Base-by-base conservation (phyloP, 306 rosid genomes). In the Inga leiocalycina region DNA sequence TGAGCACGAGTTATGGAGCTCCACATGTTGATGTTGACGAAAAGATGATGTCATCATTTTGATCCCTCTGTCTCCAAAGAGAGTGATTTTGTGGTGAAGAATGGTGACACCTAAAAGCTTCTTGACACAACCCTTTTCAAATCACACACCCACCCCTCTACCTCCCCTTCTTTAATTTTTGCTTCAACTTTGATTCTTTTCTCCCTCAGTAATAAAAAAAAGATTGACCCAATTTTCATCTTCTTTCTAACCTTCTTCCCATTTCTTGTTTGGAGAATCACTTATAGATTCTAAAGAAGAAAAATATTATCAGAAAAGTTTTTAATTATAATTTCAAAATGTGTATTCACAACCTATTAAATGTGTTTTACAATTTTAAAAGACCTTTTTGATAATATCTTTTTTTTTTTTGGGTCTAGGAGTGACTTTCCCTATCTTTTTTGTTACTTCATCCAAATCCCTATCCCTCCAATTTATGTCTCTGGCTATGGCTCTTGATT, bases 31-130 rank as follows among this genome's bases (percentile, higher is more conserved):
- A 54, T 16, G 46, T 56, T 32, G 20, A 32, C 16, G 41, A 76
- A 49, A 80, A 70, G 75, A 48, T 49, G 16, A 51, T 45, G 32
- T 37, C 52, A 35, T 71, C 66, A 51, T 57, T 71, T 46, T 10
- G 54, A 37, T 82, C 34, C 11, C 61, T 54, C 78, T 51, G 10
- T 43, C 46, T 6, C 11, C 35, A 64, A 59, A 34, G 56, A 19
- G 77, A 27, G 24, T 15, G 37, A 17, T 20, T 35, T 65, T 44
- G 77, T 51, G 82, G 80, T 41, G 8, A 49, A 22, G 71, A 82
- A 75, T 61, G 56, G 84, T 59, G 83, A 74, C 67, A 82, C n/a
- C 89, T 86, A 82, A 91, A 86, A 86, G 12, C 84, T 86, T 88
- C 91, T 2, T 59, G 66, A 69, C 75, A 30, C 9, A 14, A 51